These are phyloP conservation scores for Pseudogymnoascus sp. DNA, from an alignment of 2,329 filamentous ascomycete genomes.

Conservation along the genomic window DNA sequence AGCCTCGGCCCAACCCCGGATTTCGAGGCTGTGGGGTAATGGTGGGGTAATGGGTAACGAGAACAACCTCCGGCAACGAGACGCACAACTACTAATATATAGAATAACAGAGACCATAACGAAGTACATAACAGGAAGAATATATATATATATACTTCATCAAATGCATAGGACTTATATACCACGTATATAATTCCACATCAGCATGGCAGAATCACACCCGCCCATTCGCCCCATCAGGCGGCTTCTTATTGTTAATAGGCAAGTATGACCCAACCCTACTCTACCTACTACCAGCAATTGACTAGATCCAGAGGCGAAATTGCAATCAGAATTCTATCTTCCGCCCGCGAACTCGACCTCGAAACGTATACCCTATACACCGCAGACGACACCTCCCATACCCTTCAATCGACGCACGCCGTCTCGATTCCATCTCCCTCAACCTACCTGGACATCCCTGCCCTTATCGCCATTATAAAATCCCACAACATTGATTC, in stretches of 20 bases:
- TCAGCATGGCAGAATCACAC: neutral
- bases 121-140: neutral
- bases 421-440: constrained; percentile 44
- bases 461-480: constrained; percentile 39
- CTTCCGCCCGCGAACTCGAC: constrained; percentile 50
- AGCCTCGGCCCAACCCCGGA: neutral
- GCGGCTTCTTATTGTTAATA: constrained; percentile 47
- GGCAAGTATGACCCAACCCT: constrained; percentile 29
- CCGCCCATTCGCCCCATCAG: constrained; percentile 32
- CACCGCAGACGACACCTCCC: constrained; percentile 46
- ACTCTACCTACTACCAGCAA: neutral
- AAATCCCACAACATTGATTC: constrained; percentile 48
- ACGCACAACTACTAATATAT: neutral
- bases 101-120: neutral
- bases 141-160: neutral
- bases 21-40: neutral
- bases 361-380: constrained; percentile 51
- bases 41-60: neutral
- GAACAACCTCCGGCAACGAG: neutral
- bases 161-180: neutral
- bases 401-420: constrained; percentile 45
- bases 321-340: constrained; percentile 54
- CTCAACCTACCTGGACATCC: constrained; percentile 46
- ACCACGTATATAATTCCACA: neutral
- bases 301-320: constrained; percentile 43